phyloP scores from a whole-genome alignment of 176 grass and related monocot species.

The Carex parvula region DNA sequence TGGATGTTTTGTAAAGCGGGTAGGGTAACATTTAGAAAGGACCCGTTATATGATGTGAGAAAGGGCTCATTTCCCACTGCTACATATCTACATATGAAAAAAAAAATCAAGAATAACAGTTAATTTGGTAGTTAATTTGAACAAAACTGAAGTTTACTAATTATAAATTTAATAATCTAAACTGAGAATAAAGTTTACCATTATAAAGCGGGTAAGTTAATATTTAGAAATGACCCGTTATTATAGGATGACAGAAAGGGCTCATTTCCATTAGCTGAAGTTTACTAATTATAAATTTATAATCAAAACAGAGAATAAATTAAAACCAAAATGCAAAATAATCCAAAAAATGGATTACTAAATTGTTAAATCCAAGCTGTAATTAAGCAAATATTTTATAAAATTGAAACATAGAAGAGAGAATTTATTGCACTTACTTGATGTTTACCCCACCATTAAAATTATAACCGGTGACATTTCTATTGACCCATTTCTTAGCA shows the following conservation, averaged over 20 bases:
- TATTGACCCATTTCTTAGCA: constrained; percentile 40
- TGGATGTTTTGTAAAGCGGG: constrained; percentile 82
- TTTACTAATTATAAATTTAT: too few species aligned
- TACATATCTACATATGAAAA: constrained; percentile 49
- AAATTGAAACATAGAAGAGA: background rate
- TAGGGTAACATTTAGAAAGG: constrained; percentile 68
- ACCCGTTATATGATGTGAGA: constrained; percentile 56
- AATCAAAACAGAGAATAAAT: too few species aligned
- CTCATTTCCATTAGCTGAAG: too few species aligned
- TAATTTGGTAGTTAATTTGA: constrained; percentile 1
- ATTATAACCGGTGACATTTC: constrained; percentile 35
- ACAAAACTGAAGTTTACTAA: background rate
- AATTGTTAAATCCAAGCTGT: background rate
- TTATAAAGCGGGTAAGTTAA: too few species aligned
- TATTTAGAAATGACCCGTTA: too few species aligned
- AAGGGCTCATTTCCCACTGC: constrained; percentile 92
- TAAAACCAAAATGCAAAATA: background rate
- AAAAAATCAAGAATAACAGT: background rate
- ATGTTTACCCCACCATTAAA: constrained; percentile 47
- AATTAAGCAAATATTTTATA: too few species aligned
- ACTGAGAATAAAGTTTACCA: background rate
- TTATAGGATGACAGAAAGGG: too few species aligned
- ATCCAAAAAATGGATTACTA: background rate
- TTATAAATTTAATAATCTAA: background rate
- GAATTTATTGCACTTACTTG: constrained; percentile 34